phyloP scores from a whole-genome alignment of 768 basidiomycete species.

The Mycena indigotica region DNA sequence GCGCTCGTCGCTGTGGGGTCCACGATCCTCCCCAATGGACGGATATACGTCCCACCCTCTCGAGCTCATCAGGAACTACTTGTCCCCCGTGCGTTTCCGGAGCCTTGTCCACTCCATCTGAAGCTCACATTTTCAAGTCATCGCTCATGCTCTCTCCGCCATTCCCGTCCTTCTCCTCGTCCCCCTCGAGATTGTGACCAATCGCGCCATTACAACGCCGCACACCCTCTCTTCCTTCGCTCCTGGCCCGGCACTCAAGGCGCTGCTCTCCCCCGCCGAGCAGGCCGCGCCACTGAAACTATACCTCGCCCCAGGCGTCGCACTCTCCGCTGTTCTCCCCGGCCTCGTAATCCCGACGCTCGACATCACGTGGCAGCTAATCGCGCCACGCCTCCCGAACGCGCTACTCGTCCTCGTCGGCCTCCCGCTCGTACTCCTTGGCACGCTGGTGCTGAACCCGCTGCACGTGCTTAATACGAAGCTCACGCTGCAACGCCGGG shows the following conservation, averaged over 20 bases:
- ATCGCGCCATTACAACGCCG: slow-evolving; percentile 2
- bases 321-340: not conserved
- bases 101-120: too few relatives aligned
- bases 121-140: not conserved
- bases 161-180: not conserved
- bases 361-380: not conserved
- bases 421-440: not conserved
- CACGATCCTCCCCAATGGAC: not conserved
- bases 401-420: not conserved
- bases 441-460: not conserved
- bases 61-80: too few relatives aligned
- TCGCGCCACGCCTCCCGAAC: not conserved
- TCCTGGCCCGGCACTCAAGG: not conserved
- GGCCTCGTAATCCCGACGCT: not conserved
- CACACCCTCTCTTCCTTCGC: not conserved
- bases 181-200: not conserved
- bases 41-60: not conserved
- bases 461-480: not conserved
- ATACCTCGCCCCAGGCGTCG: not conserved
- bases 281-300: not conserved
- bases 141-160: not conserved
- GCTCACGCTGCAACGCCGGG: not conserved
- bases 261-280: not conserved
- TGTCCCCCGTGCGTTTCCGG: too few relatives aligned
- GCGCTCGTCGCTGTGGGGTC: not conserved